Base-by-base conservation (phyloP, 2,329 filamentous ascomycete species). In the Knufia fluminis region DNA sequence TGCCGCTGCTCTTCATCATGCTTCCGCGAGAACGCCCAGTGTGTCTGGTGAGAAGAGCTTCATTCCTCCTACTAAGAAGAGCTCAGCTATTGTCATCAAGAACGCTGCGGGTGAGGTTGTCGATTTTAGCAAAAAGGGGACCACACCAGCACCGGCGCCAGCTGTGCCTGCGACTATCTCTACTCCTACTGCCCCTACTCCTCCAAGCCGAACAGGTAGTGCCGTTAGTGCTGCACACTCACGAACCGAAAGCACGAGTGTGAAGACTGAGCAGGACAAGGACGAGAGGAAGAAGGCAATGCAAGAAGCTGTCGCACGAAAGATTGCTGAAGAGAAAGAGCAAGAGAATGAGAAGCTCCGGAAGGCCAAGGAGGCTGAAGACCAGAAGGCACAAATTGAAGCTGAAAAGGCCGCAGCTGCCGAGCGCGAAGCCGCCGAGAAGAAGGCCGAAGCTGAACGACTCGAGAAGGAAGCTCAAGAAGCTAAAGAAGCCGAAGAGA, bases 81-180 rank as follows among this genome's bases (percentile, higher is more conserved):
- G 79, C 66, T 82, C 81, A 42, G 82, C 84, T 1, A 85, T 96
- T 57, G 75, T 82, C 43, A 95, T 96, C 73, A 94, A 88, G 74
- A 86, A 88, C 61, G 77, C 83, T 24, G 77, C 83, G 49, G 87
- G 92, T 63, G 79, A 81, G 24, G 72, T 96, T 10, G 81, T 88
- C 59, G 74, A 77, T 74, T 71, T 86, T 71, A 64, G 78, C 48
- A 85, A 83, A 68, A 79, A 82, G 1, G 80, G 83, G 17, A 80
- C 82, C 12, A 75, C 76, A 14, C 73, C 76, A 16, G 69, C 75
- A 17, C 76, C 74, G 49, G 73, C 76, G 14, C 73, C 76, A 16
- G 70, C 75, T 17, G 76, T 74, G 49, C 73, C 80, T 36, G 80
- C 79, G 17, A 79, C 73, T 52, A 67, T 70, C 4, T 76, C 86